Percentiles rank a stretch among this genome's conserved stretches.
Evolutionary conservation across 352 stramenopile species (phyloP).

Genomic region (Phytophthora boehmeriae): DNA sequence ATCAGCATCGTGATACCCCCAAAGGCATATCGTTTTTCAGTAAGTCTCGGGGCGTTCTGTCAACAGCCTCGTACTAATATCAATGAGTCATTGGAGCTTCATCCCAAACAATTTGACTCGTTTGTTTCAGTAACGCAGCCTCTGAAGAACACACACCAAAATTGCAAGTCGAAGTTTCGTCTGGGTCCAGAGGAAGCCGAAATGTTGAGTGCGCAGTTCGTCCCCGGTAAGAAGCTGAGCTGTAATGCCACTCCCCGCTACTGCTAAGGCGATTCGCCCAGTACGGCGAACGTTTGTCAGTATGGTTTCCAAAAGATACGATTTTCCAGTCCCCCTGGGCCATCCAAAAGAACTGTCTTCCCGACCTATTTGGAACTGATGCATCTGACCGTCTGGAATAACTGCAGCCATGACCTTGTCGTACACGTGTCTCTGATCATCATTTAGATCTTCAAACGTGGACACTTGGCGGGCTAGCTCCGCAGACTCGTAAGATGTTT

Average conservation of each 20-base stretch:
- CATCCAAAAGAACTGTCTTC: not conserved
- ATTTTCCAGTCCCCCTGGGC: slow-evolving; percentile 6
- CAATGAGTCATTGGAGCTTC: too few species aligned
- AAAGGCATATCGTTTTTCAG: too few species aligned
- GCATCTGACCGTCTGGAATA: too few species aligned
- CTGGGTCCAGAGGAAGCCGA: not conserved
- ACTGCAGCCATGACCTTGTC: too few species aligned
- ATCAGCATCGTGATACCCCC: too few species aligned
- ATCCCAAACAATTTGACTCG: slow-evolving; percentile 3
- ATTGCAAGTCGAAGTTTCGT: slow-evolving; percentile 6
- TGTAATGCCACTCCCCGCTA: slow-evolving; percentile 7
- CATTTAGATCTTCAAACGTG: too few species aligned
- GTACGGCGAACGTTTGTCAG: not conserved
- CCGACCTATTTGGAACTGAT: too few species aligned
- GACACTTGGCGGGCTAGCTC: too few species aligned
- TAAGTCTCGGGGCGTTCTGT: too few species aligned
- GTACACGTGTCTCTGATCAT: too few species aligned
- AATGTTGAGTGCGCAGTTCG: slow-evolving; percentile 7
- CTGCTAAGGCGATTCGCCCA: not conserved
- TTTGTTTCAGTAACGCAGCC: not conserved
- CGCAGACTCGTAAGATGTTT: too few species aligned
- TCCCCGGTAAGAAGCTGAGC: not conserved
- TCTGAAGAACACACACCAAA: not conserved
- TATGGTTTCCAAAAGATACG: slow-evolving; percentile 4
- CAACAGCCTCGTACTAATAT: too few species aligned